Base-by-base conservation (phyloP, 2,329 filamentous ascomycete species). In the Sporothrix mexicana region DNA sequence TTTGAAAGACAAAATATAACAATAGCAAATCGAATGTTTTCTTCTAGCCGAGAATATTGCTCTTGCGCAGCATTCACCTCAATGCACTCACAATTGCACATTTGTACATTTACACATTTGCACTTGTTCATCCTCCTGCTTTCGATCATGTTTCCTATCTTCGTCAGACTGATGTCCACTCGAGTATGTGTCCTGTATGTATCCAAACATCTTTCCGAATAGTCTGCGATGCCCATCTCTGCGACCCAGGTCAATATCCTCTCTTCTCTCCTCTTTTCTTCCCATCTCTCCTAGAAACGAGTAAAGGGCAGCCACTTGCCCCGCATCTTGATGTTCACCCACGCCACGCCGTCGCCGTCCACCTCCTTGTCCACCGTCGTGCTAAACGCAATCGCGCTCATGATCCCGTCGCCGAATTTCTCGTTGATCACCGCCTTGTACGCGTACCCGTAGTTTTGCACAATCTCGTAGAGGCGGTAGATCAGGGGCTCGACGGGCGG, bases 341-440 rank as follows among this genome's bases (percentile, higher is more conserved):
- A 97, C 7, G 91, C 86, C 70, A 88, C 87, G 3, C 94, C 95
- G 78, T 93, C 88, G 74, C 92, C 90, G 80, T 98, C 95, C 0
- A 91, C 90, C 87, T 98, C 95, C 88, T 97, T 97, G 81, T 98
- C 94, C 2, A 98, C 92, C 79, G 94, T 94, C 0, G 94, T 97
- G 70, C 90, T 92, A 81, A 97, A 98, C 17, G 90, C 90, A 79
- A 98, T 97, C 0, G 95, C 95, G 80, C 94, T 97, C 95, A 98
- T 98, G 79, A 98, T 98, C 0, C 95, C 95, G 80, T 95, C 92
- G 0, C 92, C 92, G 79, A 94, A 94, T 86, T 98, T 98, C 87
- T 98, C 95, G 77, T 98, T 98, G 81, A 98, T 81, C 4, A 98
- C 88, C 0, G 94, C 95, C 87, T 98, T 98, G 84, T 97, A 98